Conservation (phyloP, 306 rosid species). For the Geum urbanum region DNA sequence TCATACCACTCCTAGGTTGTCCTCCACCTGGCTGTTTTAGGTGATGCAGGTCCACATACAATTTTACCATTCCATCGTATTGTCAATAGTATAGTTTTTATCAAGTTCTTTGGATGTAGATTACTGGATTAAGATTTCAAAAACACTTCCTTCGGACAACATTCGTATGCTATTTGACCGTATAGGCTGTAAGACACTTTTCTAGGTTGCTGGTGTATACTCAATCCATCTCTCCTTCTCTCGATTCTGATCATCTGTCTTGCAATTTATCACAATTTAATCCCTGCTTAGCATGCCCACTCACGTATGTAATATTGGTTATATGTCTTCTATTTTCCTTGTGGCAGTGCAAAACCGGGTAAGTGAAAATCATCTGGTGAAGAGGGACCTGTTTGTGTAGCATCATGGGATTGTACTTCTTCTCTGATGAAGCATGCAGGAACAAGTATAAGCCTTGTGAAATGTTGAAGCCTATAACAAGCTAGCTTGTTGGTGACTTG, state of each 20-base stretch:
- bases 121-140: background rate
- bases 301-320: background rate
- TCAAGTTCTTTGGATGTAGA: background rate
- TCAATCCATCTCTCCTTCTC: background rate
- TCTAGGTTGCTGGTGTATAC: background rate
- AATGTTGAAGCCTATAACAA: background rate
- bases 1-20: background rate
- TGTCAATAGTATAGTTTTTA: background rate
- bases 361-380: background rate
- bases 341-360: constrained; percentile 1
- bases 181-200: background rate
- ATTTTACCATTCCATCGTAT: background rate
- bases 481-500: background rate
- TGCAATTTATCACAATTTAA: background rate
- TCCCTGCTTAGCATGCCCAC: background rate
- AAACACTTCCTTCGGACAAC: background rate
- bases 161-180: background rate
- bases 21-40: background rate
- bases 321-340: background rate
- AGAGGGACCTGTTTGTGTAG: background rate
- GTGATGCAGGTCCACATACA: background rate
- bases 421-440: background rate
- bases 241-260: background rate
- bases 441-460: background rate
- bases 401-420: background rate